A percentile compares a stretch with the other conserved stretches of the same genome.
These are phyloP conservation scores for Geoglossum glabrum DNA, from an alignment of 495 filamentous ascomycete genomes.

Conservation along the genomic window DNA sequence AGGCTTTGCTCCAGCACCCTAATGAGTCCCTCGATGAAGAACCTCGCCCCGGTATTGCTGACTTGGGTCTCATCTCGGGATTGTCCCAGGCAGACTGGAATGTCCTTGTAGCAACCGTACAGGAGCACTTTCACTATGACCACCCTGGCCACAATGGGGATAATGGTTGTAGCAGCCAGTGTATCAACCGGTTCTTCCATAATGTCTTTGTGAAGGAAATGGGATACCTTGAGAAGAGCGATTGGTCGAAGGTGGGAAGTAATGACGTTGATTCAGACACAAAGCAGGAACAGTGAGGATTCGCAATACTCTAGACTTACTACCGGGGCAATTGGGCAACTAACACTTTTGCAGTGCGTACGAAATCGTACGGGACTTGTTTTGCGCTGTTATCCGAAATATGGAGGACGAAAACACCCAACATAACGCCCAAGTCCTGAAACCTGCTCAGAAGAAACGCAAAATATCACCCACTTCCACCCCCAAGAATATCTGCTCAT, in stretches of 20 bases:
- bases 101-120: constrained; percentile 26
- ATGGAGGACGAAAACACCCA: neutral
- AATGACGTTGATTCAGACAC: neutral
- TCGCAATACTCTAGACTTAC: neutral
- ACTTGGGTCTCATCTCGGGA: constrained; percentile 25
- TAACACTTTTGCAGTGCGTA: neutral
- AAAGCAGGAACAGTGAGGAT: neutral
- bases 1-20: neutral
- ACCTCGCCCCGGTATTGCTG: constrained; percentile 22
- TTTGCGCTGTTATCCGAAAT: neutral
- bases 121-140: constrained; percentile 26
- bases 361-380: neutral
- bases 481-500: neutral
- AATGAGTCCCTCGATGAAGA: constrained; percentile 11
- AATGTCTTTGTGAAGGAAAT: neutral
- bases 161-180: constrained; percentile 15
- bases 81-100: constrained; percentile 26
- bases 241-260: neutral
- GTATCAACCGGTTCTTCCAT: neutral
- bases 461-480: neutral
- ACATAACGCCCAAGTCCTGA: neutral
- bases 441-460: neutral
- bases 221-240: neutral
- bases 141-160: constrained; percentile 17
- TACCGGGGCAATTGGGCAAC: too few relatives aligned